Percentiles rank a stretch among this genome's conserved stretches.
These are phyloP conservation scores for Fusarium liriodendri DNA, from an alignment of 2,329 filamentous ascomycete species.

Conservation along the genomic window DNA sequence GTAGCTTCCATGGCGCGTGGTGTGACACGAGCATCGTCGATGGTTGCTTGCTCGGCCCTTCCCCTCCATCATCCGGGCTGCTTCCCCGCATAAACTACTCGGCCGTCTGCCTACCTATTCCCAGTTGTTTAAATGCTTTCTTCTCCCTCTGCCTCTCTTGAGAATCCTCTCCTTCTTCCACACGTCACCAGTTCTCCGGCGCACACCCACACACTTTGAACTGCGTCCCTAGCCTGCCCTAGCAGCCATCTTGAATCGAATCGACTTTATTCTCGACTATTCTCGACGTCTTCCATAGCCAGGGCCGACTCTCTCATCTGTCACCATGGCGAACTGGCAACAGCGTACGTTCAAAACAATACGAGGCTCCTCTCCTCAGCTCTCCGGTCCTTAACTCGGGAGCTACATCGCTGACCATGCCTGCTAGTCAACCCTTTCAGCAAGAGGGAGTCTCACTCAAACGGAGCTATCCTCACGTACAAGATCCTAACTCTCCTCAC, in stretches of 20 bases:
- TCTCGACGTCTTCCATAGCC: neutral
- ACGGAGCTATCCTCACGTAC: slow-evolving; percentile 74
- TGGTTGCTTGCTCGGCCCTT: slow-evolving; percentile 22
- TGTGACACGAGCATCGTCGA: slow-evolving; percentile 35
- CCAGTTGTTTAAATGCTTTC: slow-evolving; percentile 41
- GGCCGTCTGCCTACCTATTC: slow-evolving; percentile 4
- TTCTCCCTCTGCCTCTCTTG: slow-evolving; percentile 12
- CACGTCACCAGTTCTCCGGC: slow-evolving; percentile 12
- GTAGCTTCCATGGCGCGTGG: slow-evolving; percentile 18
- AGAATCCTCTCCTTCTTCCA: slow-evolving; percentile 7
- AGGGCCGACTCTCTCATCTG: neutral
- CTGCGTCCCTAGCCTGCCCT: neutral
- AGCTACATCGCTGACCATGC: slow-evolving; percentile 17
- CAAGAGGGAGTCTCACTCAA: slow-evolving; percentile 73
- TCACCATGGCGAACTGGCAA: slow-evolving; percentile 46
- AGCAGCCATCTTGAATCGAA: neutral
- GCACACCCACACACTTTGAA: slow-evolving; percentile 6
- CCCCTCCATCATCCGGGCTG: slow-evolving; percentile 12
- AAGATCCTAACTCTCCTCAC: slow-evolving; percentile 79
- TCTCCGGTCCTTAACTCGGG: neutral
- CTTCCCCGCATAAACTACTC: slow-evolving; percentile 37
- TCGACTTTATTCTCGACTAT: slow-evolving; percentile 1
- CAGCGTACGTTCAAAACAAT: slow-evolving; percentile 39
- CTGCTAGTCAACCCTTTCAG: slow-evolving; percentile 79
- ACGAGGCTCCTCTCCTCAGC: neutral